Evolutionary conservation across 2,329 filamentous ascomycete genomes (phyloP), one percentile per base, ranked within the genome.

Genomic region (Penicillium capsulatum): DNA sequence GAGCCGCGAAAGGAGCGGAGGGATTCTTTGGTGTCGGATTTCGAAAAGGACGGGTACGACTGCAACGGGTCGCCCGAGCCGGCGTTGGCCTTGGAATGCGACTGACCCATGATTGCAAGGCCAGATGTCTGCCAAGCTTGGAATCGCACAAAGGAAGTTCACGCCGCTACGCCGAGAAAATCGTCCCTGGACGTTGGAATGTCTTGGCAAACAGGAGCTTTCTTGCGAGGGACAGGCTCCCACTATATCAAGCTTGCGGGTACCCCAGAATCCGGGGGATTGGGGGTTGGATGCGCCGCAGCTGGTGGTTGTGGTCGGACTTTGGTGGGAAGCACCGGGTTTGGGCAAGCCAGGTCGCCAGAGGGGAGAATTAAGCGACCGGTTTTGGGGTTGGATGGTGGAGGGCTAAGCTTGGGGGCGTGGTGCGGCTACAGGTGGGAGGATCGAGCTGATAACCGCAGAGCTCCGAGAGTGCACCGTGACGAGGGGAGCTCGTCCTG

Each of bases 1-100:
- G 78, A 78, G 27, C 81, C 84, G 53, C 86, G 81, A 65, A 96
- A 82, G 3, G 90, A 96, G 50, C 89, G 84, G 20, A 84, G 80
- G 5, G 89, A 96, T 51, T 95, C 90, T 64, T 90, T 91, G 17
- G 91, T 97, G 62, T 97, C 91, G 40, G 89, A 88, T 63, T 85
- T 84, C 69, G 83, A 86, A 63, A 97, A 91, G 17, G 91, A 95
- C 17, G 90, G 91, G 65, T 92, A 94, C 19, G 87, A 86, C 65
- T 88, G 84, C 43, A 96, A 72, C 45, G 77, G 73, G 26, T 85
- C 80, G 49, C 67, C 66, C 36, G 74, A 72, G 55, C 74, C 77
- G 58, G 78, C 76, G 44, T 68, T 71, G 55, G 69, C 68, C 58
- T 73, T 74, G 53, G 71, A 74, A 62, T 72, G 71, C 59, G 70